Conservation (phyloP, 306 rosid species). For the Arachis stenosperma region DNA sequence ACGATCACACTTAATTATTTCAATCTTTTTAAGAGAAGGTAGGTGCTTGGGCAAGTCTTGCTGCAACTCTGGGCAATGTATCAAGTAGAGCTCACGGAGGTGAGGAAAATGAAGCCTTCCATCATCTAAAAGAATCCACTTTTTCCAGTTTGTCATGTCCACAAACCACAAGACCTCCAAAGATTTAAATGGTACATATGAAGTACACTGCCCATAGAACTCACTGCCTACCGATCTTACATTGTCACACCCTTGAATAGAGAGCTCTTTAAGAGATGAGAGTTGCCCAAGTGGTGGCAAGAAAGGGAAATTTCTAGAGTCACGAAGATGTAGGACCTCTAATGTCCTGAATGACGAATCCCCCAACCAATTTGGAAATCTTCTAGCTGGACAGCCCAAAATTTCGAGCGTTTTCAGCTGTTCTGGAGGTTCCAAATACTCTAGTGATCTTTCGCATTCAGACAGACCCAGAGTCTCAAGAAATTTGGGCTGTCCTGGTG, state of each 20-base stretch:
- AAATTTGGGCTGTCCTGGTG: not conserved
- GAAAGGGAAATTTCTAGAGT: not conserved
- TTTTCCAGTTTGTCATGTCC: not conserved
- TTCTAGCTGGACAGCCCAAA: not conserved
- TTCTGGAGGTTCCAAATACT: too few species aligned
- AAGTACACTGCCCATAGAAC: not conserved
- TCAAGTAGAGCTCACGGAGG: not conserved
- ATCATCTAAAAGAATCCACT: not conserved
- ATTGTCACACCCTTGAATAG: not conserved
- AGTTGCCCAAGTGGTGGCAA: constrained; percentile 16
- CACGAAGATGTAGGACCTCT: not conserved
- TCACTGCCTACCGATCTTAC: not conserved
- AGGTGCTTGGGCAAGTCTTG: not conserved
- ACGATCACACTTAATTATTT: not conserved
- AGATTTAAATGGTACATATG: not conserved
- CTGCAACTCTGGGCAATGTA: not conserved
- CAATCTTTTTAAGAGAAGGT: not conserved
- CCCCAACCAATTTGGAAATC: constrained; percentile 9
- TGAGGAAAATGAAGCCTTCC: not conserved
- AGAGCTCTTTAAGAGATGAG: constrained; percentile 2
- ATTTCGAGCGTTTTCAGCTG: not conserved
- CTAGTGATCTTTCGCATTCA: too few species aligned
- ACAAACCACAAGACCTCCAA: not conserved
- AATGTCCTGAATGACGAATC: not conserved
- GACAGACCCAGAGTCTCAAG: too few species aligned